These are phyloP conservation scores for Umbelopsis isabellina DNA, from an alignment of 192 early-diverging fungal species.

Conservation along the genomic window DNA sequence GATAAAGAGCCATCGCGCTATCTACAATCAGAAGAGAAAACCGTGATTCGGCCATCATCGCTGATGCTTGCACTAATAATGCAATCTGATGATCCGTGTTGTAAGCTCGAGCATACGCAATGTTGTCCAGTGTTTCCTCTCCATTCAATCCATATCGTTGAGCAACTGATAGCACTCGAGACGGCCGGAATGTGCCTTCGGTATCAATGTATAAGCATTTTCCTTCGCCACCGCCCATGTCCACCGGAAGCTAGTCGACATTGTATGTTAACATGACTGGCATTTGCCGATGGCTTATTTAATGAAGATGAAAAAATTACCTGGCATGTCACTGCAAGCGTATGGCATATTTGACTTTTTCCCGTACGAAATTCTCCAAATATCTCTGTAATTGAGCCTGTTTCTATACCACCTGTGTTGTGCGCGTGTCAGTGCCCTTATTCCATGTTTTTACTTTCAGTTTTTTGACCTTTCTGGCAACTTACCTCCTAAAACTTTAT, in stretches of 20 bases:
- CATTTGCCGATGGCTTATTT: background rate
- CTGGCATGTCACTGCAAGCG: slow-evolving; percentile 94
- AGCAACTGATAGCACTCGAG: slow-evolving; percentile 81
- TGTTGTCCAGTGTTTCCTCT: slow-evolving; percentile 90
- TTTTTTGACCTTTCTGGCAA: background rate
- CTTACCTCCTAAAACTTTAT: slow-evolving; percentile 86
- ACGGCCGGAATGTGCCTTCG: slow-evolving; percentile 95
- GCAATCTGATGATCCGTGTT: slow-evolving; percentile 95
- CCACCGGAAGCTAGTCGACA: slow-evolving; percentile 66
- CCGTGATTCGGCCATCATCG: slow-evolving; percentile 87
- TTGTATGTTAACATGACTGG: background rate
- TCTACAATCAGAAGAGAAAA: slow-evolving; percentile 91
- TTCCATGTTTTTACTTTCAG: too few species aligned
- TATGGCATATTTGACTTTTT: slow-evolving; percentile 97
- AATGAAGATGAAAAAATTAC: slow-evolving; percentile 34
- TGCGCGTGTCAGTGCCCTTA: background rate
- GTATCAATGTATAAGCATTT: slow-evolving; percentile 97
- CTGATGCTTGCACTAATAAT: slow-evolving; percentile 82
- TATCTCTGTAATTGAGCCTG: slow-evolving; percentile 94
- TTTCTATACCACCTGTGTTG: slow-evolving; percentile 84
- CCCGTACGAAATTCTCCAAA: slow-evolving; percentile 99
- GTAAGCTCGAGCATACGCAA: slow-evolving; percentile 92
- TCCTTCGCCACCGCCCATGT: slow-evolving; percentile 92
- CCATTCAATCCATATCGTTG: slow-evolving; percentile 77
- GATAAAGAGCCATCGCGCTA: slow-evolving; percentile 89